Evolutionary conservation across 2,329 filamentous ascomycete species (phyloP), one percentile per base, ranked within the genome.

Genomic region (Apiospora phragmitis): DNA sequence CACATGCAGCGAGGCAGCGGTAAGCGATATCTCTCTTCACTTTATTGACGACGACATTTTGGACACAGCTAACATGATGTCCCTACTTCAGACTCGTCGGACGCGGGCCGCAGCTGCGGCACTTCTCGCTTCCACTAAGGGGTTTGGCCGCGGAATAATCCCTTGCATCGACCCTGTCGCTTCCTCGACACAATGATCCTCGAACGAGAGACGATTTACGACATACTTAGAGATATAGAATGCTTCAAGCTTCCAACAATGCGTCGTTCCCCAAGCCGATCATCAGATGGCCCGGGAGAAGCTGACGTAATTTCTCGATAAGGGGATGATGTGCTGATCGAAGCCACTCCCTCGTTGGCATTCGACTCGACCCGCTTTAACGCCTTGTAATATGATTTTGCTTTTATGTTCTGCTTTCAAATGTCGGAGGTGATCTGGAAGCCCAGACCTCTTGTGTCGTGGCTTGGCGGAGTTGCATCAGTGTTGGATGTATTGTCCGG

Each of bases 1-100:
- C 90, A 92, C 77, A 85, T 86, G 79, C 86, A 89, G 73, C 85
- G 89, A 71, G 86, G 88, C 70, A 91, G 89, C 79, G 89, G 88
- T 89, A 81, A 80, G 86, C 83, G 16, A 11, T 62, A 12, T 16
- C 21, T 5, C 24, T 41, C 21, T 24, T 67, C 26, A 69, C 65
- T 51, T 71, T 72, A 49, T 16, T 41, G 26, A 38, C 29, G 29
- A 49, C 3, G 3, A 1, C 12, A 4, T n/a, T 8, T 24, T 47
- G 35, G 43, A 18, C 43, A 11, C n/a, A 26, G 49, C 49, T 69
- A 32, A 69, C 51, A 7, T 14, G 4, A 14, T 6, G 68, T 68
- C 73, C 72, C 18, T 26, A 12, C 4, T 18, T 45, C 67, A 80
- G 78, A 80, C 70, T 80, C 79, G 11, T 80, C 79, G 35, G 78